Percentiles rank a stretch among this genome's conserved stretches.
Conservation (phyloP, 345 rosid species). For the Excoecaria cochinchinensis region DNA sequence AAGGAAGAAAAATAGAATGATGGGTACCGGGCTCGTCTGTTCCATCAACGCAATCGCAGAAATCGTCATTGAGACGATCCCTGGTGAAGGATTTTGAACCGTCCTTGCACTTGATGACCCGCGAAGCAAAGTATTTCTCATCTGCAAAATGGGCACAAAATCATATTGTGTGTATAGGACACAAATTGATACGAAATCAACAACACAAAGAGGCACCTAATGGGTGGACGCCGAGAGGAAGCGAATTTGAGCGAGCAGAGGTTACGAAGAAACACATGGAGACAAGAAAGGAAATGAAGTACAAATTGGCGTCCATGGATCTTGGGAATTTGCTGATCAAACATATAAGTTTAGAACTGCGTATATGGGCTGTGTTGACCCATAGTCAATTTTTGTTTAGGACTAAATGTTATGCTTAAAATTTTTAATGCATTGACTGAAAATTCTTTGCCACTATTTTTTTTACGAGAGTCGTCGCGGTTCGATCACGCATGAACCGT, state of each 20-base stretch:
- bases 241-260: constrained; percentile 29
- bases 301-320: not conserved
- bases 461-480: not conserved
- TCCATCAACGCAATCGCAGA: constrained; percentile 92
- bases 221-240: constrained; percentile 65
- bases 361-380: not conserved
- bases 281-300: not conserved
- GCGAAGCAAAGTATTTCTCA: constrained; percentile 57
- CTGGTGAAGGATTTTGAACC: constrained; percentile 67
- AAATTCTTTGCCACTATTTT: not conserved
- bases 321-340: not conserved
- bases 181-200: not conserved
- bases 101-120: constrained; percentile 81
- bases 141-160: constrained; percentile 38
- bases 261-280: constrained; percentile 16
- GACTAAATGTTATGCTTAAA: not conserved
- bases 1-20: not conserved
- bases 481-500: too few species aligned
- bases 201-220: constrained; percentile 40
- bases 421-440: not conserved
- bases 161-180: not conserved
- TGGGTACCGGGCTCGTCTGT: constrained; percentile 90
- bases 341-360: not conserved
- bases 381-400: constrained; percentile 1
- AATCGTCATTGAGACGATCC: constrained; percentile 86